Percentiles rank a stretch among this genome's conserved stretches.
phyloP scores from a whole-genome alignment of 371 early-diverging fungal species.

The Circinella umbellata region DNA sequence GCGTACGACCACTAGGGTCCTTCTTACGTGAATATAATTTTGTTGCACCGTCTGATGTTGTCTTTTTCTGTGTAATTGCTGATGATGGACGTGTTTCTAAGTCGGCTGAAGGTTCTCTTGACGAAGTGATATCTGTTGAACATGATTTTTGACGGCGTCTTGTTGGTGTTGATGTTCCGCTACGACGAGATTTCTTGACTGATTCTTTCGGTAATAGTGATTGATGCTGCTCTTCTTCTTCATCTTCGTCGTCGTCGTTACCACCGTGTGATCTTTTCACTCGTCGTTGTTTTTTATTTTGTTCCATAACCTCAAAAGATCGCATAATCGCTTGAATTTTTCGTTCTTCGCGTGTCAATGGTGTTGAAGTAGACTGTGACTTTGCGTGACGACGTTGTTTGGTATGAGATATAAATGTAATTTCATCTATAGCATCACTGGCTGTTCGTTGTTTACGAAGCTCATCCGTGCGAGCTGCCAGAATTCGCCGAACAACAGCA shows the following conservation, averaged over 20 bases:
- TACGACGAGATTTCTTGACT: constrained; percentile 5
- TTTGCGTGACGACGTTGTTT: constrained; percentile 39
- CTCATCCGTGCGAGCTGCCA: constrained; percentile 50
- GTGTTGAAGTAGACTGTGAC: constrained; percentile 17
- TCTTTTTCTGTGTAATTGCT: constrained; percentile 11
- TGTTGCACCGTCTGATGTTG: not conserved
- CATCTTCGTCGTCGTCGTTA: constrained; percentile 37
- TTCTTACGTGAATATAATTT: constrained; percentile 51
- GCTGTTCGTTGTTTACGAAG: constrained; percentile 40
- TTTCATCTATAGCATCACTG: constrained; percentile 38
- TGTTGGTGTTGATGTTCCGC: constrained; percentile 3
- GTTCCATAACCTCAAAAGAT: constrained; percentile 52
- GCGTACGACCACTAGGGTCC: constrained; percentile 64
- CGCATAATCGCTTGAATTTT: constrained; percentile 71
- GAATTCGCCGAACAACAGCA: constrained; percentile 32
- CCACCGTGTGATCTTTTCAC: constrained; percentile 26
- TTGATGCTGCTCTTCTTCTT: constrained; percentile 13
- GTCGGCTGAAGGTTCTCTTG: constrained; percentile 41
- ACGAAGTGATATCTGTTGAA: constrained; percentile 21
- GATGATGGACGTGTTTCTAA: constrained; percentile 12
- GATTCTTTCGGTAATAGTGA: not conserved
- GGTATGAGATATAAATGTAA: constrained; percentile 39
- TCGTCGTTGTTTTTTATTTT: constrained; percentile 23
- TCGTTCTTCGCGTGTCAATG: constrained; percentile 70
- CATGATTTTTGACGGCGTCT: constrained; percentile 25